A percentile compares a stretch with the other conserved stretches of the same genome.
phyloP scores from a whole-genome alignment of 169 alveolate genomes.

The Plasmodium chabaudi region DNA sequence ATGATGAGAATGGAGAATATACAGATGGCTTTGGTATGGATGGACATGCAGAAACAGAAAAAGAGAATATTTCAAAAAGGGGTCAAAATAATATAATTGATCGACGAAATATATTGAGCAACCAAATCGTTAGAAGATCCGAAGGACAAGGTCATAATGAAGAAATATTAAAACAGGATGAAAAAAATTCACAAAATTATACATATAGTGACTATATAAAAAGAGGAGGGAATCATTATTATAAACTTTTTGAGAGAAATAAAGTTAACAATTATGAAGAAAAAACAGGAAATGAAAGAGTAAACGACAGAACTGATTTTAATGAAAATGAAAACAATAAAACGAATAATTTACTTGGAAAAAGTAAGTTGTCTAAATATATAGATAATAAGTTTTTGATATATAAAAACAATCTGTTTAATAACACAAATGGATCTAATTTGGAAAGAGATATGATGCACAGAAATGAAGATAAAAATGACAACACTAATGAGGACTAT shows the following conservation, averaged over 20 bases:
- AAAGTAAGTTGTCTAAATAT: slow-evolving; percentile 25
- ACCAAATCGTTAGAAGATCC: too few relatives aligned
- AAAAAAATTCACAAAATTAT: too few relatives aligned
- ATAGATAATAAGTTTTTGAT: slow-evolving; percentile 57
- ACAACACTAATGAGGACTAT: background rate
- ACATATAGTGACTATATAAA: background rate
- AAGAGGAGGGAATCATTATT: background rate
- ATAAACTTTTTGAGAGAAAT: background rate
- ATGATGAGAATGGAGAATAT: too few relatives aligned
- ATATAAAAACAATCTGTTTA: slow-evolving; percentile 31
- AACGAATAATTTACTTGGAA: background rate
- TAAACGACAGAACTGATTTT: background rate
- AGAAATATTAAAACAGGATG: too few relatives aligned
- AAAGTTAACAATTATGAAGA: background rate
- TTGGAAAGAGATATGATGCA: background rate
- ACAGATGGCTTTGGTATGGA: too few relatives aligned
- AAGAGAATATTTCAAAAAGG: too few relatives aligned
- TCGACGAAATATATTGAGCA: too few relatives aligned
- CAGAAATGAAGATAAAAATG: too few relatives aligned
- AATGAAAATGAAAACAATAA: background rate
- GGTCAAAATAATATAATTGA: too few relatives aligned
- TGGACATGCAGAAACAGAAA: too few relatives aligned
- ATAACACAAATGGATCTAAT: too few relatives aligned
- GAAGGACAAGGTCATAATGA: too few relatives aligned
- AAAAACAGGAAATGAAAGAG: background rate